Conservation (phyloP, 495 filamentous ascomycete genomes). For the Xylaria curta region DNA sequence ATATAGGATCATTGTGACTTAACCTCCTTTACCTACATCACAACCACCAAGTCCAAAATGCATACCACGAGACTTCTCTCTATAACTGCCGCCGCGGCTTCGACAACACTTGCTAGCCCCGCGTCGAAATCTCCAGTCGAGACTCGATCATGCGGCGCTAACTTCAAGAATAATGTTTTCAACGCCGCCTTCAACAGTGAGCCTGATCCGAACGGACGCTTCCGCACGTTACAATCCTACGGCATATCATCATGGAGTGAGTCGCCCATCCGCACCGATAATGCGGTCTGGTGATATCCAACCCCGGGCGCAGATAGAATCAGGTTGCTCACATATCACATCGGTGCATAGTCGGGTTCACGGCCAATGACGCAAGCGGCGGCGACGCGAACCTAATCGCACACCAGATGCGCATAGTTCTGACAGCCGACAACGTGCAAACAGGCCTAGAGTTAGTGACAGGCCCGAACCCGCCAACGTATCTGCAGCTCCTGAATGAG, state of each 20-base stretch:
- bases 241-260: constrained; percentile 5
- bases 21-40: neutral
- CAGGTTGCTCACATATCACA: neutral
- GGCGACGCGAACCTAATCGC: neutral
- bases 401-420: neutral
- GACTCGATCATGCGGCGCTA: neutral
- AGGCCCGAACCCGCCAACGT: neutral
- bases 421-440: neutral
- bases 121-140: neutral
- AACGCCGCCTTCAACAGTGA: neutral
- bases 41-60: neutral
- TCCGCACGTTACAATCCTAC: constrained; percentile 3
- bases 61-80: neutral
- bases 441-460: neutral
- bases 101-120: neutral
- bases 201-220: neutral
- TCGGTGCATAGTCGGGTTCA: neutral
- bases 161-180: neutral
- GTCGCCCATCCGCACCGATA: neutral
- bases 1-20: neutral
- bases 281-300: neutral
- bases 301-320: neutral
- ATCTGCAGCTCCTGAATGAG: neutral
- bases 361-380: neutral
- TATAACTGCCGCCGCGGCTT: neutral